These are phyloP conservation scores for Orbilia oligospora DNA, from an alignment of 2,329 filamentous ascomycete genomes.

Conservation along the genomic window DNA sequence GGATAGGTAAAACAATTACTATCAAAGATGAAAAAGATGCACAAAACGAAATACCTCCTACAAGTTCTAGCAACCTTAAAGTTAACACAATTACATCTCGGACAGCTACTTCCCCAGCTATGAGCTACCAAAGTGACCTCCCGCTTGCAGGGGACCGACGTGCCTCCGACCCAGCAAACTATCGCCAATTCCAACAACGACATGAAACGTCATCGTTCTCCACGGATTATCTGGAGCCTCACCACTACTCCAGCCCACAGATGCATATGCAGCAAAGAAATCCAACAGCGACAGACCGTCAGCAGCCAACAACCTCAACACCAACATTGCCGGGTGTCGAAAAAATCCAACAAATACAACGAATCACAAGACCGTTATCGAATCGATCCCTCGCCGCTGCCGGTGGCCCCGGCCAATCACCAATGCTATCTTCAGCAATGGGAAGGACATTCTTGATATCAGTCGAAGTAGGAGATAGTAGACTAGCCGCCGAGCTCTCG, in stretches of 20 bases:
- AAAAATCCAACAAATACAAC: conserved; percentile 64
- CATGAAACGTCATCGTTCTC: conserved; percentile 55
- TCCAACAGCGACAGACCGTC: conserved; percentile 53
- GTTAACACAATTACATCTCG: conserved; percentile 58
- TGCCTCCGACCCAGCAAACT: conserved; percentile 58
- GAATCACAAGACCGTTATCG: conserved; percentile 58
- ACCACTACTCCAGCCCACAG: conserved; percentile 61
- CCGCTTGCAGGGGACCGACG: conserved; percentile 58
- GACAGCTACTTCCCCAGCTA: conserved; percentile 59
- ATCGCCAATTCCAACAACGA: conserved; percentile 56
- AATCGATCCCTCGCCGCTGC: conserved; percentile 33
- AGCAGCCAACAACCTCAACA: conserved; percentile 51
- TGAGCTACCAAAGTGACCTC: conserved; percentile 52
- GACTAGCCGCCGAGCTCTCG: conserved; percentile 48
- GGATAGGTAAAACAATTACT: conserved; percentile 35
- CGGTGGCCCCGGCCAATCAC: conserved; percentile 14
- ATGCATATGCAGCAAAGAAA: conserved; percentile 51
- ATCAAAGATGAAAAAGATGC: conserved; percentile 51
- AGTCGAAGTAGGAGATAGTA: conserved; percentile 43
- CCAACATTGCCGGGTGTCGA: conserved; percentile 58
- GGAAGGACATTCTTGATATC: conserved; percentile 48
- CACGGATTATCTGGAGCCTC: conserved; percentile 61
- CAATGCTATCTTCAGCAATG: conserved; percentile 23
- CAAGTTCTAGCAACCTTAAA: conserved; percentile 56
- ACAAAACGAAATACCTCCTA: conserved; percentile 36